Percentiles rank a stretch among this genome's conserved stretches.
Evolutionary conservation across 129 eudicot species (phyloP).

Genomic region (Centrapalus pauciflorus): DNA sequence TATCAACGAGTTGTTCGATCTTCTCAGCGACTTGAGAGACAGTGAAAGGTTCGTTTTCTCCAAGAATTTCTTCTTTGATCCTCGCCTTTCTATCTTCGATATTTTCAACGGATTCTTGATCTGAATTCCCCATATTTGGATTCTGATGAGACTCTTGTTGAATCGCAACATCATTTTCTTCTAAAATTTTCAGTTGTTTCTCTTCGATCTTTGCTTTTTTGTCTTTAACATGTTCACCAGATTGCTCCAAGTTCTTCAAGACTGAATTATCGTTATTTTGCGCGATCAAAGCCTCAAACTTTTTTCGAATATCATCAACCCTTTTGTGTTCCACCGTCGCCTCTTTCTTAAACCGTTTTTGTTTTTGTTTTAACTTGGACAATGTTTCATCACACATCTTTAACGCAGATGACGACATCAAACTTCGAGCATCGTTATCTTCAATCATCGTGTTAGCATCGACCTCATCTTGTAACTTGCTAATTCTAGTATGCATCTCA

Average conservation of each 20-base stretch:
- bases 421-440: constrained; percentile 56
- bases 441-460: constrained; percentile 39
- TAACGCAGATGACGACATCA: constrained; percentile 55
- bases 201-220: constrained; percentile 27
- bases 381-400: constrained; percentile 57
- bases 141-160: neutral
- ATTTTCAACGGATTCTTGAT: constrained; percentile 14
- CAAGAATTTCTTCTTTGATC: constrained; percentile 29
- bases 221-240: constrained; percentile 11
- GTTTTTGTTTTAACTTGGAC: constrained; percentile 37
- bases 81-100: constrained; percentile 23
- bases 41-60: constrained; percentile 25
- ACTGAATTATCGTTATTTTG: neutral
- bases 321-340: constrained; percentile 42
- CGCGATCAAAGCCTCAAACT: constrained; percentile 27
- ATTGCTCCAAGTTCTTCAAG: constrained; percentile 18
- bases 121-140: neutral
- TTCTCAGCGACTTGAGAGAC: constrained; percentile 57
- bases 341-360: constrained; percentile 24
- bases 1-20: constrained; percentile 66
- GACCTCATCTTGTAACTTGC: constrained; percentile 67
- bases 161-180: neutral
- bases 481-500: constrained; percentile 49
- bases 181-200: constrained; percentile 20
- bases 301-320: constrained; percentile 36